phyloP scores from a whole-genome alignment of 2,329 filamentous ascomycete genomes.

The Chaetomiaceae sp. region DNA sequence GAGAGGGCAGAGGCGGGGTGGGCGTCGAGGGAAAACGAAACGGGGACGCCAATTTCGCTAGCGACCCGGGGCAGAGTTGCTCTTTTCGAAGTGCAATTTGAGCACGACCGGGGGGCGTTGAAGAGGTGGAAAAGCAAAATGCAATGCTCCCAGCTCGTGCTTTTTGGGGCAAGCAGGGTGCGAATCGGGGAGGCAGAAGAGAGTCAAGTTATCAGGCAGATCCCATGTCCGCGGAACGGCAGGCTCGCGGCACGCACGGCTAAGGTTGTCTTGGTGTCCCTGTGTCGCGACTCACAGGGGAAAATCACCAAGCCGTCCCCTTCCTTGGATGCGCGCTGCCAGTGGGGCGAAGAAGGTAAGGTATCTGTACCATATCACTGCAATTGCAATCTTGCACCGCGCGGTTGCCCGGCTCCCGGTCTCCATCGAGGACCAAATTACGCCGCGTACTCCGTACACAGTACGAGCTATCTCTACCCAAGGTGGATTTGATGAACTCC shows the following conservation, averaged over 20 bases:
- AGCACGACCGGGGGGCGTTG: constrained; percentile 19
- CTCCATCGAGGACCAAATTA: constrained; percentile 8
- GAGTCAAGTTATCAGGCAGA: too few species aligned
- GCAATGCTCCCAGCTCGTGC: constrained; percentile 3
- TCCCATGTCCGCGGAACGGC: too few species aligned
- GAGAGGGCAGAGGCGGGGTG: too few species aligned
- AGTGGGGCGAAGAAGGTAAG: too few species aligned
- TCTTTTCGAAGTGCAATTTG: constrained; percentile 28
- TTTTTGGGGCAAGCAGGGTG: constrained; percentile 4
- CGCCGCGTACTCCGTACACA: too few species aligned
- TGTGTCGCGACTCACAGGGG: too few species aligned
- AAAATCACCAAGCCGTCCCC: too few species aligned
- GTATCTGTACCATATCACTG: too few species aligned
- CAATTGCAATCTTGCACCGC: constrained; percentile 6
- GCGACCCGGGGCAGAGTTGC: constrained; percentile 28
- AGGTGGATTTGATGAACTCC: too few species aligned
- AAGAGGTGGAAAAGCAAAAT: constrained; percentile 14
- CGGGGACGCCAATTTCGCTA: constrained; percentile 38
- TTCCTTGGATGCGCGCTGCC: too few species aligned
- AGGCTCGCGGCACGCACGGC: too few species aligned
- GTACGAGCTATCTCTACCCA: too few species aligned
- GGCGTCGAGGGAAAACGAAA: constrained; percentile 28
- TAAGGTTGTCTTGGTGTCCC: not conserved
- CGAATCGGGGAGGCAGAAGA: not conserved
- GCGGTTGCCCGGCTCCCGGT: constrained; percentile 17